phyloP scores from a whole-genome alignment of 768 basidiomycete species.

The Galerina marginata region DNA sequence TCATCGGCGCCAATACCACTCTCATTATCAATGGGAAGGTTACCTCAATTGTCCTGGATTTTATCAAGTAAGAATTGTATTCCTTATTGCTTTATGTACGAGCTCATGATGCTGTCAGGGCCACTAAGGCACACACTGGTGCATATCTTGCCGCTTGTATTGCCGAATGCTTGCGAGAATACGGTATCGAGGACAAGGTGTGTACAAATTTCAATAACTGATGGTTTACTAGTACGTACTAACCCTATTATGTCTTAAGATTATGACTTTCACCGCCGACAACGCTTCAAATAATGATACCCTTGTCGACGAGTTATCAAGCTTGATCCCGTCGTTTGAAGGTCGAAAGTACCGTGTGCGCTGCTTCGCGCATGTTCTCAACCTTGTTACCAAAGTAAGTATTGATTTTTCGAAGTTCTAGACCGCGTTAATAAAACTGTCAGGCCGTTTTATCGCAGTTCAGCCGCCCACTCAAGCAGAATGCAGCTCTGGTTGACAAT shows the following conservation, averaged over 20 bases:
- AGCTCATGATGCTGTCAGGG: conserved; percentile 4
- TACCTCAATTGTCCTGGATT: conserved; percentile 17
- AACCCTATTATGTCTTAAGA: conserved; percentile 18
- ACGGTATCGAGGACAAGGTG: conserved; percentile 35
- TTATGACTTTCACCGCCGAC: conserved; percentile 23
- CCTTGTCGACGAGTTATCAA: conserved; percentile 19
- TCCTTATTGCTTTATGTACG: not conserved
- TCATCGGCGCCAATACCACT: conserved; percentile 24
- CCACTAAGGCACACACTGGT: conserved; percentile 8
- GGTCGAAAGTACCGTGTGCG: conserved; percentile 23
- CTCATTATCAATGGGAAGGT: conserved; percentile 24
- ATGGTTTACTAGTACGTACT: no score
- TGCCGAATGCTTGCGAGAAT: conserved; percentile 17
- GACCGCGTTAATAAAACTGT: not conserved
- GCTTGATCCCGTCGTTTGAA: conserved; percentile 19
- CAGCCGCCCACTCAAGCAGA: not conserved
- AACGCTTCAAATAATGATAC: conserved; percentile 30
- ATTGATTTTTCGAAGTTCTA: no score
- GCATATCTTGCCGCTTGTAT: conserved; percentile 2
- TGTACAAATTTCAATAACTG: no score
- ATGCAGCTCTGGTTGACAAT: not conserved
- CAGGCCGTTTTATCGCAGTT: not conserved
- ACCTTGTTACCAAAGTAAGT: conserved; percentile 33
- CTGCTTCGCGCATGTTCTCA: conserved; percentile 35
- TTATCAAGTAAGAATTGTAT: conserved; percentile 14